These are phyloP conservation scores for Geranium rotundifolium DNA, from an alignment of 345 rosid genomes.

Conservation along the genomic window DNA sequence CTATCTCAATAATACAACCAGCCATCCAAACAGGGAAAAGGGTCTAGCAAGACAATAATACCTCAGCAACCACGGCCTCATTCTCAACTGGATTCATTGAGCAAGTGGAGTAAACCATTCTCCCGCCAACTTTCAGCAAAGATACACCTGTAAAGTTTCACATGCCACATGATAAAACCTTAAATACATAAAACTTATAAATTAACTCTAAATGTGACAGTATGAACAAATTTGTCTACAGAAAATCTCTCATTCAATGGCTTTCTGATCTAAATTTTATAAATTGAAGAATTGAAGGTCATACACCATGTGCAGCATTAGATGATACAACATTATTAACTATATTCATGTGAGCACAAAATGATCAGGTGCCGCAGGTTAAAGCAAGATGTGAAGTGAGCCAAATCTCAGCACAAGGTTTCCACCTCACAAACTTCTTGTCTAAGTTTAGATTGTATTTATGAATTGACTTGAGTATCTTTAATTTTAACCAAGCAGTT, in stretches of 20 bases:
- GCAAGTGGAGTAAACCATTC: constrained; percentile 96
- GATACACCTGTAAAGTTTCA: constrained; percentile 48
- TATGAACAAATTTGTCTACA: no score
- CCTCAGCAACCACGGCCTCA: constrained; percentile 98
- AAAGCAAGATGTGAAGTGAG: neutral
- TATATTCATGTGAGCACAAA: no score
- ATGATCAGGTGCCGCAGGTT: no score
- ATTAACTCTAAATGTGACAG: neutral
- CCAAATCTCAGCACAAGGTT: no score
- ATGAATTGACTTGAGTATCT: neutral
- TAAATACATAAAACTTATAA: no score
- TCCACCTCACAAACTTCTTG: no score
- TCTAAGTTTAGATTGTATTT: no score
- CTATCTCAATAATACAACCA: no score
- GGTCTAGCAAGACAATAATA: constrained; percentile 11
- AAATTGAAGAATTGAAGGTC: neutral
- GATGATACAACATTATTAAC: neutral
- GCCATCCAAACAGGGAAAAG: no score
- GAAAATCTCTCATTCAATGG: no score
- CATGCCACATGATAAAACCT: neutral
- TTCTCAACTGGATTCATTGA: constrained; percentile 95
- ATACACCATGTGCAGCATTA: neutral
- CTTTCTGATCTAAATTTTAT: no score
- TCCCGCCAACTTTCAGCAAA: constrained; percentile 85
- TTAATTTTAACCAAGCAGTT: neutral